Conservation (phyloP, 176 grass and related monocot genomes). For the Dendrocalamus sinicus region DNA sequence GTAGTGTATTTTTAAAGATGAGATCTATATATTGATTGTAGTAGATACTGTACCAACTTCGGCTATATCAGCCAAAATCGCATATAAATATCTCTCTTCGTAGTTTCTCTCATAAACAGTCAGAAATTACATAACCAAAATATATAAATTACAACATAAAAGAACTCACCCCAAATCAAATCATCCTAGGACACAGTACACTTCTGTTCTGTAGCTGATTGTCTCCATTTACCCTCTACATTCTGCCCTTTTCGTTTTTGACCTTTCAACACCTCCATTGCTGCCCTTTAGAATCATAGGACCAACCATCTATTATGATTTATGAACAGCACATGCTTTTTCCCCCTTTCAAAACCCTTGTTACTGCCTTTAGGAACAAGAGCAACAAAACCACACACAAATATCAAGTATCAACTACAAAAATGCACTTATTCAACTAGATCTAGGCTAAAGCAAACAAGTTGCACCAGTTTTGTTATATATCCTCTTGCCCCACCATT, state of each 20-base stretch:
- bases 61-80: accelerated
- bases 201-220: neutral
- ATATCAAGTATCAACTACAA: neutral
- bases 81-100: no score
- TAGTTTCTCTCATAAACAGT: no score
- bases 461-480: neutral
- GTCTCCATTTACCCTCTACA: neutral
- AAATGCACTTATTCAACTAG: neutral
- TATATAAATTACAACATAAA: no score
- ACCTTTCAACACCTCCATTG: neutral
- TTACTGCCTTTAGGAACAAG: neutral
- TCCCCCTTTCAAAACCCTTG: neutral
- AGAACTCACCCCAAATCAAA: neutral
- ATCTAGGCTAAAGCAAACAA: slow-evolving; percentile 1
- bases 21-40: no score
- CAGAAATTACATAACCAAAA: no score
- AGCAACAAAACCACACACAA: neutral
- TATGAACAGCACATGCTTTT: neutral
- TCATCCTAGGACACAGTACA: neutral
- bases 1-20: no score
- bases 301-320: neutral
- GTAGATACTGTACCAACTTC: no score
- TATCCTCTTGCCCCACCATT: no score
- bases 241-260: neutral
- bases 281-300: neutral